These are phyloP conservation scores for Didymella pomorum DNA, from an alignment of 2,329 filamentous ascomycete species.

Conservation along the genomic window DNA sequence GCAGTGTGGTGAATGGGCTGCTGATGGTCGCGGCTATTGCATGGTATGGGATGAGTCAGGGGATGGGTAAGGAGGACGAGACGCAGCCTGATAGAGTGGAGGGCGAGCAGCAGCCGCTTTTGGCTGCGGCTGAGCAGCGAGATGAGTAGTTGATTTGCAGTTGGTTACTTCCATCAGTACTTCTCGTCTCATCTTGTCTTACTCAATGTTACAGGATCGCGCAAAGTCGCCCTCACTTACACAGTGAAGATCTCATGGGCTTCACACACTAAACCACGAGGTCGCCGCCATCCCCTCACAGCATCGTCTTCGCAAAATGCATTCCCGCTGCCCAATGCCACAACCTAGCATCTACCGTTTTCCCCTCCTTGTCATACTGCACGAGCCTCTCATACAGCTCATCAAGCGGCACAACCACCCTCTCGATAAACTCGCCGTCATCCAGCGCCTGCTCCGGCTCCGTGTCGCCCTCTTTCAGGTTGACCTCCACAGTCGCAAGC, in stretches of 20 bases:
- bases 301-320: constrained; percentile 55
- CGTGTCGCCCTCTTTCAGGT: constrained; percentile 58
- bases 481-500: constrained; percentile 67
- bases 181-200: no score
- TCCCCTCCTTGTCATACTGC: constrained; percentile 56
- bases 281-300: constrained; percentile 19
- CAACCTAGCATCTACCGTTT: constrained; percentile 65
- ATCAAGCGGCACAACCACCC: constrained; percentile 65
- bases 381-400: constrained; percentile 65
- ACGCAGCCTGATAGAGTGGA: background rate
- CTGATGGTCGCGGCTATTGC: constrained; percentile 12
- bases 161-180: no score
- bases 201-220: background rate
- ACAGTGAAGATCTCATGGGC: background rate
- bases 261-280: background rate
- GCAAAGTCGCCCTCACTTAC: no score
- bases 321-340: constrained; percentile 69
- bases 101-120: constrained; percentile 1
- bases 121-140: background rate
- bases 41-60: constrained; percentile 10
- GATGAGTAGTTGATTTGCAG: no score
- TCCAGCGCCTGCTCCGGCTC: constrained; percentile 67
- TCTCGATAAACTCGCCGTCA: constrained; percentile 68
- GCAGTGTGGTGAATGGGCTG: constrained; percentile 1
- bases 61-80: background rate